Conservation (phyloP, 352 stramenopile genomes). For the Globisporangium splendens region DNA sequence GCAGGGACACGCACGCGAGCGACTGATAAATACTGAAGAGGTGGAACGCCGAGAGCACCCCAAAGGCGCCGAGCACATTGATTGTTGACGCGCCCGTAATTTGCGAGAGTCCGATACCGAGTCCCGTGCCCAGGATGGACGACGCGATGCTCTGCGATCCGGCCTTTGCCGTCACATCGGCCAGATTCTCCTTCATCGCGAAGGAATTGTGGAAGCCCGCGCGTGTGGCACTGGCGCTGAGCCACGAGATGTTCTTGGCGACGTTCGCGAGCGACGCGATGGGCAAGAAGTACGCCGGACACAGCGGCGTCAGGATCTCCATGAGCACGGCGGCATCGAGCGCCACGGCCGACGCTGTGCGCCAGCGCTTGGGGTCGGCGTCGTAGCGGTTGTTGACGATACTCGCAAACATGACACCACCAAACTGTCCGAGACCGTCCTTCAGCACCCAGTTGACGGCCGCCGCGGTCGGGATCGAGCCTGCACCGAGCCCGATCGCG, state of each 20-base stretch:
- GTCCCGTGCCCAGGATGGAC: slow-evolving; percentile 77
- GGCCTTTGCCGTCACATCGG: slow-evolving; percentile 95
- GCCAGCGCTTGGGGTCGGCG: slow-evolving; percentile 92
- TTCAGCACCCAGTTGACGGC: slow-evolving; percentile 97
- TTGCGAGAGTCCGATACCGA: slow-evolving; percentile 65
- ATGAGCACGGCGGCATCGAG: slow-evolving; percentile 91
- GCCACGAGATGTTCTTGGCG: slow-evolving; percentile 96
- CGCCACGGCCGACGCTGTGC: slow-evolving; percentile 86
- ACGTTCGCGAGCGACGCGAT: slow-evolving; percentile 87
- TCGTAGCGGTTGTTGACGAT: slow-evolving; percentile 94
- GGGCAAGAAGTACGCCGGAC: slow-evolving; percentile 81
- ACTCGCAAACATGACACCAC: slow-evolving; percentile 91
- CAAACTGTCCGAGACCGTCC: slow-evolving; percentile 95
- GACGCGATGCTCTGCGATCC: slow-evolving; percentile 93
- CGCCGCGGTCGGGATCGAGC: slow-evolving; percentile 83
- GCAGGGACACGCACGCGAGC: slow-evolving; percentile 51
- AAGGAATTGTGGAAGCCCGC: slow-evolving; percentile 95
- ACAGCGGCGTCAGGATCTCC: slow-evolving; percentile 89
- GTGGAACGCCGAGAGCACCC: slow-evolving; percentile 44
- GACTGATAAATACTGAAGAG: slow-evolving; percentile 61
- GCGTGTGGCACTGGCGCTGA: slow-evolving; percentile 91
- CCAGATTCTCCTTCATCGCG: slow-evolving; percentile 87
- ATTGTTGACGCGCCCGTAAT: slow-evolving; percentile 46
- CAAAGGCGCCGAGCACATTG: slow-evolving; percentile 50
- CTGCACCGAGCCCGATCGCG: slow-evolving; percentile 90